Conservation (phyloP, 371 early-diverging fungal genomes). For the Saksenaea oblongispora region DNA sequence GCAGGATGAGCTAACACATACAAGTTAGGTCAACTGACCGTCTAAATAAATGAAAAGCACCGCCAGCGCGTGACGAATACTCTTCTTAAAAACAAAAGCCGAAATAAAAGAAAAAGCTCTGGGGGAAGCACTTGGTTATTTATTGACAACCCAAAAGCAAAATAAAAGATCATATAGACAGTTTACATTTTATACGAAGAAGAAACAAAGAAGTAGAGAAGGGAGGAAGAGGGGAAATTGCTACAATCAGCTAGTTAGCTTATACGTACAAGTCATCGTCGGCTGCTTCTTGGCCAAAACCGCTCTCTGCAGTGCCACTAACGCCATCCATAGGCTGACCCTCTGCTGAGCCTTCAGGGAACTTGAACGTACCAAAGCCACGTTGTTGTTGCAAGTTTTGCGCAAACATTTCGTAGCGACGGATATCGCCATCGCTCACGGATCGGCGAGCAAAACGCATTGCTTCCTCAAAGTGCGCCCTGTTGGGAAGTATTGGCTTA, state of each 20-base stretch:
- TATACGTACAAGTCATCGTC: slow-evolving; percentile 63
- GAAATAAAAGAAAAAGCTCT: neutral
- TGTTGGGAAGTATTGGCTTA: neutral
- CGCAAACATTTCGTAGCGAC: slow-evolving; percentile 99
- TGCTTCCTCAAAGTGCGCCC: slow-evolving; percentile 97
- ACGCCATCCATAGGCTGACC: slow-evolving; percentile 32
- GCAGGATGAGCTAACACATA: neutral
- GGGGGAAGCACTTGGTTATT: neutral
- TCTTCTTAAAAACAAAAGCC: neutral
- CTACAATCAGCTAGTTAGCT: slow-evolving; percentile 9
- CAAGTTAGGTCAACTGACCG: neutral
- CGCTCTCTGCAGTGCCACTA: slow-evolving; percentile 33
- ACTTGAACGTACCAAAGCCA: slow-evolving; percentile 92
- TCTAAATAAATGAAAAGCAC: neutral
- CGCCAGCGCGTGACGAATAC: neutral
- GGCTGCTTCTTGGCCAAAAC: slow-evolving; percentile 50
- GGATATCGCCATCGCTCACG: slow-evolving; percentile 96
- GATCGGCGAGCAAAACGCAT: slow-evolving; percentile 97
- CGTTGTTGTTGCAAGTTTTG: slow-evolving; percentile 94
- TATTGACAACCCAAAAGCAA: slow-evolving; percentile 9
- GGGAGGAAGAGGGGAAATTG: slow-evolving; percentile 1
- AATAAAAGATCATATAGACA: slow-evolving; percentile 6
- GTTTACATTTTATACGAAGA: slow-evolving; percentile 2
- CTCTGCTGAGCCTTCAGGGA: slow-evolving; percentile 82
- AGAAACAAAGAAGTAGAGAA: slow-evolving; percentile 1